Conservation (phyloP, 164 flowering plant genomes). For the Tetrastigma voinierianum region DNA sequence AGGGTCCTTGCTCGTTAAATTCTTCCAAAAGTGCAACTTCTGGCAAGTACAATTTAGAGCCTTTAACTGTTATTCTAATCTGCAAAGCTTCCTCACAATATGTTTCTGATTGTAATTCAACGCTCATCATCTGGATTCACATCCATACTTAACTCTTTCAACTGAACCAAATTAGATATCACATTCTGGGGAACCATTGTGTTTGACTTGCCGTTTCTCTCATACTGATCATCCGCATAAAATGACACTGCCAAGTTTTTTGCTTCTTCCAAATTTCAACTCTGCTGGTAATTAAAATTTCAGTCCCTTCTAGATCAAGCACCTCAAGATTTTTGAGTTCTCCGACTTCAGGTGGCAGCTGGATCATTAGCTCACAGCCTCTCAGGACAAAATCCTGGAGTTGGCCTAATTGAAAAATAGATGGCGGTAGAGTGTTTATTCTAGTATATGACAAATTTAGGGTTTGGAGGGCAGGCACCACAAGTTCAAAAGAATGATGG, state of each 20-base stretch:
- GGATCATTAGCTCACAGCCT: slow-evolving; percentile 15
- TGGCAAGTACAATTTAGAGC: not conserved
- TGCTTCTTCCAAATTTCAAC: slow-evolving; percentile 4
- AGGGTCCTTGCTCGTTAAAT: not conserved
- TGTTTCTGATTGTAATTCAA: too few species aligned
- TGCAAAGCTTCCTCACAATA: too few species aligned
- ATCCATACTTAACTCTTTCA: slow-evolving; percentile 2
- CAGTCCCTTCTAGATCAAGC: slow-evolving; percentile 23
- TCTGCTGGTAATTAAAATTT: slow-evolving; percentile 10
- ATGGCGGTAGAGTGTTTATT: not conserved
- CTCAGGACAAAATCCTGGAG: slow-evolving; percentile 5
- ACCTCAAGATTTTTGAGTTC: slow-evolving; percentile 16
- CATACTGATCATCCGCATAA: not conserved
- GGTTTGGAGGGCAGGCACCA: slow-evolving; percentile 22
- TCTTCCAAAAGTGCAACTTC: not conserved
- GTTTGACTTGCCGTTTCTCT: not conserved
- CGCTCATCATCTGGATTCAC: too few species aligned
- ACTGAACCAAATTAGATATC: not conserved
- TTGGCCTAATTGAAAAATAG: slow-evolving; percentile 6
- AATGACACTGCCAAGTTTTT: slow-evolving; percentile 11
- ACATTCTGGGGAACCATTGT: slow-evolving; percentile 2
- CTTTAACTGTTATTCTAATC: too few species aligned
- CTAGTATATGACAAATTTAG: slow-evolving; percentile 16
- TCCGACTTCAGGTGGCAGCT: slow-evolving; percentile 18
- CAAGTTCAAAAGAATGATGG: slow-evolving; percentile 18